These are phyloP conservation scores for Microbotryum lychnidis-dioicae DNA, from an alignment of 1,284 basidiomycete species.

Conservation along the genomic window DNA sequence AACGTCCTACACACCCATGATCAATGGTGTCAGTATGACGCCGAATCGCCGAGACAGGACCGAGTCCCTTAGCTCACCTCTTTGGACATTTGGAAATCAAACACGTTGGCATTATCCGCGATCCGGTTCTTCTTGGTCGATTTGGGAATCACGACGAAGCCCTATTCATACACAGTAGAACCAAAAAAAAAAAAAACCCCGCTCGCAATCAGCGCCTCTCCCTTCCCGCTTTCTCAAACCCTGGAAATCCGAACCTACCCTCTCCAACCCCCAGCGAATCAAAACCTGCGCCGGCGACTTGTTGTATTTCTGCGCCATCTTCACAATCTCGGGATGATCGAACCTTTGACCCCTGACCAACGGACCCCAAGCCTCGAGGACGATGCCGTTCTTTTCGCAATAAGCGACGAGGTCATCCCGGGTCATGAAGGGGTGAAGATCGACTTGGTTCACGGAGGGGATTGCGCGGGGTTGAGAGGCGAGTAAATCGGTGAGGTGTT, in stretches of 20 bases:
- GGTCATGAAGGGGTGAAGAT: slow-evolving; percentile 78
- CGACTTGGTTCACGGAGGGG: slow-evolving; percentile 73
- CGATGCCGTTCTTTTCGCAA: slow-evolving; percentile 58
- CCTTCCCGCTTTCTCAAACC: too few relatives aligned
- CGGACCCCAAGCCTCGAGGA: slow-evolving; percentile 54
- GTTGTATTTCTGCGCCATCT: slow-evolving; percentile 54
- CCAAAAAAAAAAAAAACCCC: too few relatives aligned
- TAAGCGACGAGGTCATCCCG: slow-evolving; percentile 68
- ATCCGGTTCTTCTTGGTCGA: slow-evolving; percentile 59
- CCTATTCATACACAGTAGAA: background rate
- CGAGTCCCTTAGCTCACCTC: slow-evolving; percentile 50
- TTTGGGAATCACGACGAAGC: slow-evolving; percentile 60
- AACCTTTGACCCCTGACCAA: slow-evolving; percentile 54
- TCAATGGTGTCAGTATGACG: too few relatives aligned
- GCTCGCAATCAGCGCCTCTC: too few relatives aligned
- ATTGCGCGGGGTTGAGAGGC: slow-evolving; percentile 45
- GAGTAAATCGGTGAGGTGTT: slow-evolving; percentile 70
- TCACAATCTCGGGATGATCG: slow-evolving; percentile 51
- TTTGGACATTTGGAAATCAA: slow-evolving; percentile 56
- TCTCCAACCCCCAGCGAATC: slow-evolving; percentile 70
- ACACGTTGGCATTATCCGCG: slow-evolving; percentile 57
- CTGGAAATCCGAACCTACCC: slow-evolving; percentile 47
- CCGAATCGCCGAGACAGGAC: background rate
- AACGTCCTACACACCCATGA: background rate
- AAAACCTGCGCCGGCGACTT: slow-evolving; percentile 67